These are phyloP conservation scores for Fusarium poae DNA, from an alignment of 2,329 filamentous ascomycete genomes.

Conservation along the genomic window DNA sequence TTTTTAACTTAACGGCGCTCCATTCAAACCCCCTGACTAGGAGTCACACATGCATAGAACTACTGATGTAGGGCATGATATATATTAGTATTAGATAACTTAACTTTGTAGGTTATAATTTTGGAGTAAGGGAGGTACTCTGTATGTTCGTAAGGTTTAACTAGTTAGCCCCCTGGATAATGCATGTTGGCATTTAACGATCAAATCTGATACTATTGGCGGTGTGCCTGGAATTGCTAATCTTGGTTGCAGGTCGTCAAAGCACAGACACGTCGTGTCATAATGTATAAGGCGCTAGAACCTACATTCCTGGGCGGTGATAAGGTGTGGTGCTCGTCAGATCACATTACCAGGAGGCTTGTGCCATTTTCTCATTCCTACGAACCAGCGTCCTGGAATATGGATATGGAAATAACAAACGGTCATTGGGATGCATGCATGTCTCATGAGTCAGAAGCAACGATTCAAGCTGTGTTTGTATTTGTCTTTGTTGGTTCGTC, in stretches of 20 bases:
- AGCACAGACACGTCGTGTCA: slow-evolving; percentile 17
- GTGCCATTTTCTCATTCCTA: slow-evolving; percentile 28
- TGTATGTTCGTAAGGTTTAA: background rate
- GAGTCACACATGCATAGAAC: slow-evolving; percentile 27
- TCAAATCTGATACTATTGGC: slow-evolving; percentile 2
- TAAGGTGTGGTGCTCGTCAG: slow-evolving; percentile 21
- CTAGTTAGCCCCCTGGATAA: slow-evolving; percentile 29
- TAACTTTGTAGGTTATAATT: slow-evolving; percentile 3
- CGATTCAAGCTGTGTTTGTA: background rate
- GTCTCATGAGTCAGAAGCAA: slow-evolving; percentile 20
- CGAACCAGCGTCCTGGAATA: slow-evolving; percentile 24
- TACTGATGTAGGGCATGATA: slow-evolving; percentile 30
- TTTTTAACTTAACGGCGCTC: slow-evolving; percentile 14
- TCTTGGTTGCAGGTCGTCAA: slow-evolving; percentile 7
- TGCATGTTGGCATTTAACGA: slow-evolving; percentile 26
- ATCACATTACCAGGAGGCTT: slow-evolving; percentile 10
- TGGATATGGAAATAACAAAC: slow-evolving; percentile 3
- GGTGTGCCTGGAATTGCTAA: background rate
- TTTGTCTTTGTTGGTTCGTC: background rate
- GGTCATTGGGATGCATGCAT: slow-evolving; percentile 5
- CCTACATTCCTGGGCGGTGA: slow-evolving; percentile 31
- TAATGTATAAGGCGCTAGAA: slow-evolving; percentile 5
- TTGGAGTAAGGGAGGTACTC: slow-evolving; percentile 15
- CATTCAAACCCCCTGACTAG: slow-evolving; percentile 34
- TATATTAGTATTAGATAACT: slow-evolving; percentile 14